Conservation (phyloP, 148 eudicot genomes). For the Cornus suecica region DNA sequence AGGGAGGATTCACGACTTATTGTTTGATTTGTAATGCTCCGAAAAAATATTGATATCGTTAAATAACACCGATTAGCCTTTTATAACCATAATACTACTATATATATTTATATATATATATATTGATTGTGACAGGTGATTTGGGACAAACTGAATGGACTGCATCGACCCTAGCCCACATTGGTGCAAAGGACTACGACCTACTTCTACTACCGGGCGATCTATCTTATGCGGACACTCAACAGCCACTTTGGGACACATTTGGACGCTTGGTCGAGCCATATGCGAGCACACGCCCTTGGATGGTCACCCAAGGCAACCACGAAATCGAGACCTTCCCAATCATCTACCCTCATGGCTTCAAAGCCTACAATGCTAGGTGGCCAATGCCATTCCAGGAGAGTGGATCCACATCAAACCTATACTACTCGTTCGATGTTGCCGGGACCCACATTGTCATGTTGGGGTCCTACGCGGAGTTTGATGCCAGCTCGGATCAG, state of each 20-base stretch:
- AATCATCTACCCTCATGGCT: conserved; percentile 54
- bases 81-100: no score
- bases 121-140: conserved; percentile 51
- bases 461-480: conserved; percentile 72
- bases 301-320: conserved; percentile 91
- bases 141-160: conserved; percentile 86
- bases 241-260: conserved; percentile 87
- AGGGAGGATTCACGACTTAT: no score
- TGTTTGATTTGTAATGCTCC: no score
- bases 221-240: conserved; percentile 70
- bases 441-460: conserved; percentile 64
- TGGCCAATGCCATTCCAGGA: conserved; percentile 82
- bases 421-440: conserved; percentile 79
- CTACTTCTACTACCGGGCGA: conserved; percentile 64
- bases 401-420: conserved; percentile 72
- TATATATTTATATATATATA: no score
- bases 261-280: conserved; percentile 82
- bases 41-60: no score
- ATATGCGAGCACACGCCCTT: conserved; percentile 64
- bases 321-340: conserved; percentile 69
- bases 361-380: conserved; percentile 71
- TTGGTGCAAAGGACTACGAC: conserved; percentile 58
- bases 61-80: no score
- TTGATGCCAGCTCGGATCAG: conserved; percentile 59
- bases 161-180: conserved; percentile 52